Evolutionary conservation across 176 grass and related monocot genomes (phyloP).

Genomic region (Otatea glauca): DNA sequence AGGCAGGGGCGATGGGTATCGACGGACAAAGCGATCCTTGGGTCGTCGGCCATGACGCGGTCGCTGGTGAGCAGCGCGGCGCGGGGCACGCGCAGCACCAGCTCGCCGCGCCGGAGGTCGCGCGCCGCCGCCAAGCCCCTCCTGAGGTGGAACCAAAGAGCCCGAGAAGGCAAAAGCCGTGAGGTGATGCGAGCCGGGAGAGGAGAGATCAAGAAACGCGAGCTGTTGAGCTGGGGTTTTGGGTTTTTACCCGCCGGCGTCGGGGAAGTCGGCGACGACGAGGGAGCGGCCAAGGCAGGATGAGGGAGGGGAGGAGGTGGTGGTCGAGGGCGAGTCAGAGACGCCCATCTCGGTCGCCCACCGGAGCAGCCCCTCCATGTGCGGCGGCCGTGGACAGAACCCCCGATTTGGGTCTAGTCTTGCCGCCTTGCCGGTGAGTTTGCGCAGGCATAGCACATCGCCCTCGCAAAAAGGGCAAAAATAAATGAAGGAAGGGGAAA

Average conservation of each 20-base stretch:
- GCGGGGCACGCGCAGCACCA: constrained; percentile 72
- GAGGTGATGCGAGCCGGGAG: neutral
- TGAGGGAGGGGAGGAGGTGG: neutral
- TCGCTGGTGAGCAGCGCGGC: constrained; percentile 74
- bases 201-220: neutral
- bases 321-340: constrained; percentile 50
- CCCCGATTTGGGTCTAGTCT: neutral
- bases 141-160: constrained; percentile 42
- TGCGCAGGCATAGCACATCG: no score
- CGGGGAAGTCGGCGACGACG: constrained; percentile 68
- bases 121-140: constrained; percentile 79
- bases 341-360: constrained; percentile 84
- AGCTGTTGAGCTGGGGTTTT: neutral
- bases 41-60: constrained; percentile 56
- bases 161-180: neutral
- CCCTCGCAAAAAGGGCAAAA: no score
- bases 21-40: constrained; percentile 49
- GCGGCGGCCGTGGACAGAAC: constrained; percentile 17
- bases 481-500: no score
- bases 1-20: constrained; percentile 41
- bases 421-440: no score
- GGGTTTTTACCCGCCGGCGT: constrained; percentile 66
- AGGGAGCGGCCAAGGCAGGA: constrained; percentile 66
- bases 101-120: constrained; percentile 69
- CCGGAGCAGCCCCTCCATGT: constrained; percentile 66